Base-by-base conservation (phyloP, 2,329 filamentous ascomycete genomes). In the Colletotrichum simmondsii region DNA sequence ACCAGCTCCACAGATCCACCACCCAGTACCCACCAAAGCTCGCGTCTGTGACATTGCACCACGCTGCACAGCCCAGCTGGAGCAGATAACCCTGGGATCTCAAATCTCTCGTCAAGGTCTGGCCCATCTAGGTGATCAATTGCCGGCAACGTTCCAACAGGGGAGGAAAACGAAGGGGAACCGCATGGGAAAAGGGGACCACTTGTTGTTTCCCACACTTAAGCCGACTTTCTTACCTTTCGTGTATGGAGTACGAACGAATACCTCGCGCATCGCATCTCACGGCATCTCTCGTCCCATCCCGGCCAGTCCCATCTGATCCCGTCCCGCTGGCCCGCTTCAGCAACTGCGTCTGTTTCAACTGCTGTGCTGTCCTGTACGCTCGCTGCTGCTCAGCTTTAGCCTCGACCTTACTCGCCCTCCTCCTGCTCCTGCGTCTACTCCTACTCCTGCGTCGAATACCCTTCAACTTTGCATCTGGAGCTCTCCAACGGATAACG, bases 1-100 rank as follows among this genome's bases (percentile, higher is more conserved):
- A 19, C 42, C 46, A 70, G 66, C 60, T 72, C 66, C 66, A 70
- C 60, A 56, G 59, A 65, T 65, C 66, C 70, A 70, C 66, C 60
- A 49, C 30, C 35, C 26, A 57, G 54, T 28, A 30, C 19, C 59
- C 59, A 49, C 68, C 56, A 52, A 49, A 62, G 57, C 69, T 63
- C 42, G 11, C 28, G 32, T 28, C 61, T 64, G 61, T 49, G 53
- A 64, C 49, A 54, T 49, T 69, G 60, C 67, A 65, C 32, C 67
- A 52, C 16, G 42, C 37, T 72, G 70, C 70, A 72, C 70, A 56
- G 69, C 66, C 66, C 65, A 32, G 35, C 49, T 24, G 65, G 59
- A 49, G 42, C 69, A 68, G 24, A 24, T 58, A 53, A 72, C 65
- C 65, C 58, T 69, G 69, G 69, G 35, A 22, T 54, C 46, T n/a